A percentile compares a stretch with the other conserved stretches of the same genome.
These are phyloP conservation scores for Imleria badia DNA, from an alignment of 768 basidiomycete genomes.

Conservation along the genomic window DNA sequence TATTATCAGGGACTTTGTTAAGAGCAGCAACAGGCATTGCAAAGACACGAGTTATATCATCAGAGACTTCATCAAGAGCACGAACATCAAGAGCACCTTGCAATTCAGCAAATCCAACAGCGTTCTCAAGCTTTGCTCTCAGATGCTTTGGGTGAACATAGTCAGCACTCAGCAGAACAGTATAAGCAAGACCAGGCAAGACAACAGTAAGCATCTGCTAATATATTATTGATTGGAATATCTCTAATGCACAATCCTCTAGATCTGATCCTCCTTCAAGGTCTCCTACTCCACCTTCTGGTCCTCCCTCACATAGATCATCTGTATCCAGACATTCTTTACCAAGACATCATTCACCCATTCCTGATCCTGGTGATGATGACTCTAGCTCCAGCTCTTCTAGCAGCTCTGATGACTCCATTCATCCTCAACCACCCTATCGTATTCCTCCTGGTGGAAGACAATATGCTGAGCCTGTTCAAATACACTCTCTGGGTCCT, in stretches of 20 bases:
- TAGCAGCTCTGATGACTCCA: too few species aligned
- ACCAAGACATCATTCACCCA: too few species aligned
- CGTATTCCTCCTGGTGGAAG: conserved; percentile 8
- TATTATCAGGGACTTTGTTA: too few species aligned
- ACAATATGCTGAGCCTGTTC: conserved; percentile 13
- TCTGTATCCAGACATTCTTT: too few species aligned
- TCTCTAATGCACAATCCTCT: too few species aligned
- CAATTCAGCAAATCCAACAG: too few species aligned
- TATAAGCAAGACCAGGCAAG: conserved; percentile 1
- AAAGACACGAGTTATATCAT: not conserved
- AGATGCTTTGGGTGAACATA: not conserved
- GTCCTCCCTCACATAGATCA: too few species aligned
- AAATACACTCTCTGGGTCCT: not conserved
- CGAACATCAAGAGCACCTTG: too few species aligned
- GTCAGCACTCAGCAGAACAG: not conserved
- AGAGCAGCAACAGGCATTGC: not conserved
- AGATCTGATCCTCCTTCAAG: too few species aligned
- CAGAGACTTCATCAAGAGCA: not conserved
- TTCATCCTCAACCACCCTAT: not conserved
- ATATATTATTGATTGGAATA: too few species aligned
- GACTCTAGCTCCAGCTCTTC: not conserved
- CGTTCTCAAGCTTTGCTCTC: not conserved
- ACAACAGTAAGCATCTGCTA: too few species aligned
- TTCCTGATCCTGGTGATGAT: not conserved
- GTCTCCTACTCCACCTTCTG: too few species aligned